A percentile compares a stretch with the other conserved stretches of the same genome.
phyloP scores from a whole-genome alignment of 805 yeast species.

The Lachancea quebecensis region DNA sequence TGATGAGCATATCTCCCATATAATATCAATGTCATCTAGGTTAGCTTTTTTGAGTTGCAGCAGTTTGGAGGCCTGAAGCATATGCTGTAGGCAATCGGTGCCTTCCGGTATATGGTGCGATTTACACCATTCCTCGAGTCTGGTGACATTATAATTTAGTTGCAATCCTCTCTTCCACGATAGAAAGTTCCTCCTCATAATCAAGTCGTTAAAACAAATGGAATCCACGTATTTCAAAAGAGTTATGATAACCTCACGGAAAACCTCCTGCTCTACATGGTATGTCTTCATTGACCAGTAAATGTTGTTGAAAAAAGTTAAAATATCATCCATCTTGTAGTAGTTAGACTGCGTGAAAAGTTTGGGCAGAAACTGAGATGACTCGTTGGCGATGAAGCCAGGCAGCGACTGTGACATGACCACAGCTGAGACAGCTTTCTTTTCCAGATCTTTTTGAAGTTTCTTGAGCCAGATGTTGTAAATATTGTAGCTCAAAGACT shows the following conservation, averaged over 20 bases:
- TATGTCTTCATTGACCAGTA: conserved; percentile 91
- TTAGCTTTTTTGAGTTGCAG: conserved; percentile 88
- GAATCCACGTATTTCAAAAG: conserved; percentile 84
- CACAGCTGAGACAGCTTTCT: conserved; percentile 91
- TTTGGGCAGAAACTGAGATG: conserved; percentile 71
- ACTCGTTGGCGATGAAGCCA: conserved; percentile 86
- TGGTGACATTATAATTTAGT: conserved; percentile 90
- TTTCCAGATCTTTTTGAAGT: conserved; percentile 82
- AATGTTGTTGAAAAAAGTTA: conserved; percentile 81
- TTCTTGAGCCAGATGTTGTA: conserved; percentile 97
- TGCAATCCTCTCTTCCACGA: conserved; percentile 98
- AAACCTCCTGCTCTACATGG: conserved; percentile 76
- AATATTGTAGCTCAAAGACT: conserved; percentile 84
- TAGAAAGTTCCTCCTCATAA: conserved; percentile 88
- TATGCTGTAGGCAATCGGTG: conserved; percentile 71
- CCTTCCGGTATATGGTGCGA: conserved; percentile 88
- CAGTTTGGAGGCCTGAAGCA: conserved; percentile 88
- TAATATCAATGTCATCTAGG: conserved; percentile 80
- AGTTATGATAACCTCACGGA: conserved; percentile 78
- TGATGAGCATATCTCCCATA: conserved; percentile 91
- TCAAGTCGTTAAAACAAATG: conserved; percentile 87
- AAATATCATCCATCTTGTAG: conserved; percentile 89
- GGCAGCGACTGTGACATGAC: conserved; percentile 92
- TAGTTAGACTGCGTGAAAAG: conserved; percentile 66
- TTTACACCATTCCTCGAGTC: conserved; percentile 98